phyloP scores from a whole-genome alignment of 768 basidiomycete genomes.

The Vishniacozyma victoriae region DNA sequence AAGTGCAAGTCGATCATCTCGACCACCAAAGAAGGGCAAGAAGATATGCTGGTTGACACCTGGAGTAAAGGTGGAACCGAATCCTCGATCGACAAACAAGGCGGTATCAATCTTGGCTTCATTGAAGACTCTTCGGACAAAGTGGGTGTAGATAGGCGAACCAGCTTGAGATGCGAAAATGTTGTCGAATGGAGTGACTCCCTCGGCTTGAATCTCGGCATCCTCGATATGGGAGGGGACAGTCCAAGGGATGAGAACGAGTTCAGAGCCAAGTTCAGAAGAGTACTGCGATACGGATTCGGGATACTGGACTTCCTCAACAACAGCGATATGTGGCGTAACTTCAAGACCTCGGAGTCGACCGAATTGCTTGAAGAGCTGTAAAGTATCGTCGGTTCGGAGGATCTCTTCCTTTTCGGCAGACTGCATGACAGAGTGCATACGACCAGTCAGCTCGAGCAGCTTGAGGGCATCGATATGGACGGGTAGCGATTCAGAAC shows the following conservation, averaged over 20 bases:
- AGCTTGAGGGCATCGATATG: constrained; percentile 74
- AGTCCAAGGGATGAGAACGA: constrained; percentile 81
- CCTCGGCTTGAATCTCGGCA: not conserved
- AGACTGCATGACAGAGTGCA: constrained; percentile 77
- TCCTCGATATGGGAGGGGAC: constrained; percentile 17
- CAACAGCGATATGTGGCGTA: constrained; percentile 66
- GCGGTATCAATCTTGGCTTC: constrained; percentile 70
- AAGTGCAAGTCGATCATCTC: constrained; percentile 83
- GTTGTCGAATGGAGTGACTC: constrained; percentile 61
- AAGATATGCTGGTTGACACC: constrained; percentile 60
- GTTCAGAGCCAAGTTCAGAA: constrained; percentile 56
- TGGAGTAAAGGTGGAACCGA: constrained; percentile 42
- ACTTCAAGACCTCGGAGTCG: constrained; percentile 53
- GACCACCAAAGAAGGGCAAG: constrained; percentile 87
- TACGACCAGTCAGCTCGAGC: constrained; percentile 81
- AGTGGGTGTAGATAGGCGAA: constrained; percentile 62
- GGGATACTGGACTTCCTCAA: constrained; percentile 68
- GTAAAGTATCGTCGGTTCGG: constrained; percentile 60
- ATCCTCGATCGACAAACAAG: constrained; percentile 74
- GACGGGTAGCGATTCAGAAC: constrained; percentile 4
- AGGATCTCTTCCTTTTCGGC: constrained; percentile 52
- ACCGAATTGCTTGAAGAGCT: constrained; percentile 45
- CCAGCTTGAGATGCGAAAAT: constrained; percentile 58
- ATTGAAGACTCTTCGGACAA: constrained; percentile 74
- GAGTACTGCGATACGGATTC: constrained; percentile 61